Evolutionary conservation across 441 rosid genomes (phyloP).

Genomic region (Gossypium schwendimanii): DNA sequence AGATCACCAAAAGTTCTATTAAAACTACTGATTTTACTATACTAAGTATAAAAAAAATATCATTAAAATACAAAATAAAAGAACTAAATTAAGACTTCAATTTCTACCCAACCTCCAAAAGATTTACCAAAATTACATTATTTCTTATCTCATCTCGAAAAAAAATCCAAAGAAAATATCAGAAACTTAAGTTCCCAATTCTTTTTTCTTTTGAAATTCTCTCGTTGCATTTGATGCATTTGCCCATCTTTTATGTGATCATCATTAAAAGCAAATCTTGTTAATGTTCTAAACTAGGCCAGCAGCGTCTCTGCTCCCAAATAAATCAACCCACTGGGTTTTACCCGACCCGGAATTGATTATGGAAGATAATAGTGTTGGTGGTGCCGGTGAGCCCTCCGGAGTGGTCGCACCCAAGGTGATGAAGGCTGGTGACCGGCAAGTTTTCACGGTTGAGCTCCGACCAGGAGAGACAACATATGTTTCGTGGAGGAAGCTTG

Average conservation of each 20-base stretch:
- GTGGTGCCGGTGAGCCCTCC: constrained; percentile 30
- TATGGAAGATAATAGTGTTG: constrained; percentile 42
- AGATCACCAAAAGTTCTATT: no score
- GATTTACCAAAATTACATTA: neutral
- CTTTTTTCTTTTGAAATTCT: neutral
- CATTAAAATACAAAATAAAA: neutral
- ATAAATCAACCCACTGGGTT: neutral
- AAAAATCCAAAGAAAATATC: neutral
- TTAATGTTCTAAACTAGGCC: neutral
- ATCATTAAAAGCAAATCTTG: neutral
- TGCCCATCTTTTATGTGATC: neutral
- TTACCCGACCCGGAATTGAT: constrained; percentile 18
- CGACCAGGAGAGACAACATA: constrained; percentile 86
- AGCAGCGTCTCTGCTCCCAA: neutral
- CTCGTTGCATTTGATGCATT: neutral
- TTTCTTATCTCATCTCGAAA: neutral
- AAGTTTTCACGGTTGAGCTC: constrained; percentile 77
- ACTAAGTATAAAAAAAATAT: no score
- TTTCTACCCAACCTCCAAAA: neutral
- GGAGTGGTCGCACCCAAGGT: constrained; percentile 48
- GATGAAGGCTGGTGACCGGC: constrained; percentile 58
- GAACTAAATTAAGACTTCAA: neutral
- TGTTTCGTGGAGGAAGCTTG: constrained; percentile 96
- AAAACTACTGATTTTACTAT: no score
- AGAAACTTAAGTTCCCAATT: neutral